Evolutionary conservation across 1,139 yeast genomes (phyloP).

Genomic region (Candida freyschussii): DNA sequence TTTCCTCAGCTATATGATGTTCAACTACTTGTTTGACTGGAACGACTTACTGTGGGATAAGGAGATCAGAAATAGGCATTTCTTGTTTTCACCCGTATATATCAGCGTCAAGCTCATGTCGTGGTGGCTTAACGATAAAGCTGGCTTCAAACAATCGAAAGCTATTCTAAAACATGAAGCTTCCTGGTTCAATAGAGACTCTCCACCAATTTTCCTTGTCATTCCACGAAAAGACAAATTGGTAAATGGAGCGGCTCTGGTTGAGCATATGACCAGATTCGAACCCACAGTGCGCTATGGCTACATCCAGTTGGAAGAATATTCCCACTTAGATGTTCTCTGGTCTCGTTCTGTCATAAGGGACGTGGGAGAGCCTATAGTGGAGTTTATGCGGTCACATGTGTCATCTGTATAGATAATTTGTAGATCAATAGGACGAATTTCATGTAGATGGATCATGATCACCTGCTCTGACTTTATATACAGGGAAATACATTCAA

Average conservation of each 20-base stretch:
- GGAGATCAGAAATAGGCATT: slow-evolving; percentile 62
- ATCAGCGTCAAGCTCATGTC: slow-evolving; percentile 77
- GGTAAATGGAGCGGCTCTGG: slow-evolving; percentile 59
- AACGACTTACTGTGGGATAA: slow-evolving; percentile 72
- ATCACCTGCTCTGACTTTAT: no score
- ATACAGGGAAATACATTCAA: no score
- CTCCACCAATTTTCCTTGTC: slow-evolving; percentile 56
- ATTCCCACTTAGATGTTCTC: slow-evolving; percentile 85
- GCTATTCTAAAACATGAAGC: slow-evolving; percentile 48
- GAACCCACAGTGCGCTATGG: slow-evolving; percentile 40
- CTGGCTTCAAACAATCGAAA: slow-evolving; percentile 48
- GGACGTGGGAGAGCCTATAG: slow-evolving; percentile 41
- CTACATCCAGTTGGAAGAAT: slow-evolving; percentile 44
- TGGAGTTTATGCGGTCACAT: no score
- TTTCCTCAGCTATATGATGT: slow-evolving; percentile 66
- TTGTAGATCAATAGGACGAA: no score
- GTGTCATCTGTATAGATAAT: no score
- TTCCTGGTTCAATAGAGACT: slow-evolving; percentile 49
- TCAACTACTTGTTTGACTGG: slow-evolving; percentile 85
- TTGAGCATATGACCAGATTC: slow-evolving; percentile 44
- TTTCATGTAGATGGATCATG: no score
- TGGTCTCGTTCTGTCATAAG: slow-evolving; percentile 81
- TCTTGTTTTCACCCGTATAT: slow-evolving; percentile 80
- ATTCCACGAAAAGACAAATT: slow-evolving; percentile 60
- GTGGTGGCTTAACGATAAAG: slow-evolving; percentile 74